A percentile compares a stretch with the other conserved stretches of the same genome.
Evolutionary conservation across 2,329 filamentous ascomycete species (phyloP).

Genomic region (Colletotrichum kahawae): DNA sequence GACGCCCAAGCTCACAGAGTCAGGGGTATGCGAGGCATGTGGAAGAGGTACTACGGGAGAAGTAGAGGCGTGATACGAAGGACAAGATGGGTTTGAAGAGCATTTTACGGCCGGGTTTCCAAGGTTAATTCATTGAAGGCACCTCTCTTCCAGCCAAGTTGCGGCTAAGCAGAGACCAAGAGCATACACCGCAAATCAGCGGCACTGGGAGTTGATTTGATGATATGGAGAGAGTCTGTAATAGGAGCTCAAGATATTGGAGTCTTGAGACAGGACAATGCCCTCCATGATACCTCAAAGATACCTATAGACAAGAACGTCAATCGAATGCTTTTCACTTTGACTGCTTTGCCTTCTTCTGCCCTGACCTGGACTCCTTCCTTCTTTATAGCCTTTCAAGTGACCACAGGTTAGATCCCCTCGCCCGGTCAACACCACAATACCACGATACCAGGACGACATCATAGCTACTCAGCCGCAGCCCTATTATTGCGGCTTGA

Average conservation of each 20-base stretch:
- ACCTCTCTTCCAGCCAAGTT: not conserved
- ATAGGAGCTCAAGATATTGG: not conserved
- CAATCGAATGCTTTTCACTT: not conserved
- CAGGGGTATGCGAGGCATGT: not conserved
- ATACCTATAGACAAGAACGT: not conserved
- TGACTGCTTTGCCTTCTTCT: not conserved
- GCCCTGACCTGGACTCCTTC: not conserved
- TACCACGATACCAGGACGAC: not conserved
- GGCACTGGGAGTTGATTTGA: not conserved
- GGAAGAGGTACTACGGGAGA: not conserved
- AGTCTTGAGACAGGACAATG: not conserved
- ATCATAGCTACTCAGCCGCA: not conserved
- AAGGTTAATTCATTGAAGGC: not conserved
- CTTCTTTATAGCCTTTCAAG: not conserved
- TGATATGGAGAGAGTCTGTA: not conserved
- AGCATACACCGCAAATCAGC: not conserved
- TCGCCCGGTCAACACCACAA: not conserved
- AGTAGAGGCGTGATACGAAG: not conserved
- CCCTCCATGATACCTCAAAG: not conserved
- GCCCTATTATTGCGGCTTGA: not conserved
- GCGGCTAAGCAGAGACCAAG: not conserved
- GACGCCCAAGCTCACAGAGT: not conserved
- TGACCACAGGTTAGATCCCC: not conserved
- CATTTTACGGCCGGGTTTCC: not conserved
- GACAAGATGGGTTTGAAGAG: not conserved